Conservation (phyloP, 2,329 filamentous ascomycete genomes). For the Bipolaris sorokiniana region DNA sequence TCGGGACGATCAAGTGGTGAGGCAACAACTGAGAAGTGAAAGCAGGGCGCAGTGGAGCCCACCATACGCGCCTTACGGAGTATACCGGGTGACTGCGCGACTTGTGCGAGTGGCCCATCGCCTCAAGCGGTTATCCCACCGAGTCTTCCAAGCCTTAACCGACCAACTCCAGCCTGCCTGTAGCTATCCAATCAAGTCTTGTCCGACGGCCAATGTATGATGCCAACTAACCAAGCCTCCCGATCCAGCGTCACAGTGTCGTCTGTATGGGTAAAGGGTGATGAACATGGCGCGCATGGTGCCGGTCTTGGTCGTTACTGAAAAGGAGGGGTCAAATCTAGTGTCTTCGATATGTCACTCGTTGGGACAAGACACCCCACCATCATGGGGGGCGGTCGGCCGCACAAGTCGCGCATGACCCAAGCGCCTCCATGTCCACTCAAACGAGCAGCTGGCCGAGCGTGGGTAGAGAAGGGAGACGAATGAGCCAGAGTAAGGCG, state of each 20-base stretch:
- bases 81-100: slow-evolving; percentile 7
- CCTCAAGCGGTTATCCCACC: slow-evolving; percentile 6
- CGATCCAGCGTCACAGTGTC: not conserved
- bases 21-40: not conserved
- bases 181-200: not conserved
- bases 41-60: not conserved
- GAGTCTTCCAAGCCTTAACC: not conserved
- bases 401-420: slow-evolving; percentile 14
- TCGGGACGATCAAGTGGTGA: not conserved
- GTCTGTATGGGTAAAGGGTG: not conserved
- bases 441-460: not conserved
- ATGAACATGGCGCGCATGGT: not conserved
- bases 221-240: not conserved
- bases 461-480: not conserved
- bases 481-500: not conserved
- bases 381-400: not conserved
- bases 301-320: not conserved
- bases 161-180: not conserved
- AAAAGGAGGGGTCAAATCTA: not conserved
- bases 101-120: slow-evolving; percentile 7
- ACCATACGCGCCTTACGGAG: not conserved
- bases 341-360: slow-evolving; percentile 14
- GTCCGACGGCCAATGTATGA: not conserved
- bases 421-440: not conserved
- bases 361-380: slow-evolving; percentile 3